These are phyloP conservation scores for Lachancea thermotolerans DNA, from an alignment of 805 yeast genomes.

Conservation along the genomic window DNA sequence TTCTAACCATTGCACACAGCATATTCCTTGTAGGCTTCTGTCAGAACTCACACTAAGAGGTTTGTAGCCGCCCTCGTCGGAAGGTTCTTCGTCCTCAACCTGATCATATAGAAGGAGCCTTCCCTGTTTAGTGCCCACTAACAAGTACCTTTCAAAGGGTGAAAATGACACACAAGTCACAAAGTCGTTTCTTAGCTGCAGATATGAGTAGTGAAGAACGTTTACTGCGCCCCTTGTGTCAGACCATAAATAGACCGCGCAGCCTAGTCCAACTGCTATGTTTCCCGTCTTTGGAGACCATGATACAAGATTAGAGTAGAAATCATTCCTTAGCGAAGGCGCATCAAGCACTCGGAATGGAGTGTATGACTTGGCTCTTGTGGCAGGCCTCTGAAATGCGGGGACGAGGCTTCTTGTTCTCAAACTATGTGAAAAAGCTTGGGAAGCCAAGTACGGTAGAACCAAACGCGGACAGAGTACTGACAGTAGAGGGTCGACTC, in stretches of 20 bases:
- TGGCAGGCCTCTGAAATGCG: conserved; percentile 16
- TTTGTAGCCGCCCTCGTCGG: not conserved
- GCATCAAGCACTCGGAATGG: conserved; percentile 57
- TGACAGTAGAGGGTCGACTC: conserved; percentile 17
- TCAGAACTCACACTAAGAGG: conserved; percentile 7
- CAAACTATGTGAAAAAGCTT: conserved; percentile 9
- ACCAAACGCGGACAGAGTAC: conserved; percentile 18
- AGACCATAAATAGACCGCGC: conserved; percentile 57
- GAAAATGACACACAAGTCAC: conserved; percentile 58
- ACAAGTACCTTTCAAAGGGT: conserved; percentile 37
- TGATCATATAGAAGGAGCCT: conserved; percentile 42
- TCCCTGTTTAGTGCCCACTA: conserved; percentile 57
- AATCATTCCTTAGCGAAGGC: conserved; percentile 67
- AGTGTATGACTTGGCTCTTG: conserved; percentile 32
- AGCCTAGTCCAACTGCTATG: conserved; percentile 62
- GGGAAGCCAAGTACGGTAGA: conserved; percentile 12
- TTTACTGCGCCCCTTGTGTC: conserved; percentile 40
- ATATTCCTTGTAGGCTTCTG: conserved; percentile 36
- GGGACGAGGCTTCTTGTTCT: conserved; percentile 9
- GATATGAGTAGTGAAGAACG: conserved; percentile 35
- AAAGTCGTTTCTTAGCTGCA: conserved; percentile 29
- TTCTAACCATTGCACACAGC: conserved; percentile 55
- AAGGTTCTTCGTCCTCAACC: conserved; percentile 3
- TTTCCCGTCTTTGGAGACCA: conserved; percentile 53
- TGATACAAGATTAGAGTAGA: conserved; percentile 65